These are phyloP conservation scores for Chamaecyparis obtusa DNA, from an alignment of 75 land plant genomes.

Conservation along the genomic window DNA sequence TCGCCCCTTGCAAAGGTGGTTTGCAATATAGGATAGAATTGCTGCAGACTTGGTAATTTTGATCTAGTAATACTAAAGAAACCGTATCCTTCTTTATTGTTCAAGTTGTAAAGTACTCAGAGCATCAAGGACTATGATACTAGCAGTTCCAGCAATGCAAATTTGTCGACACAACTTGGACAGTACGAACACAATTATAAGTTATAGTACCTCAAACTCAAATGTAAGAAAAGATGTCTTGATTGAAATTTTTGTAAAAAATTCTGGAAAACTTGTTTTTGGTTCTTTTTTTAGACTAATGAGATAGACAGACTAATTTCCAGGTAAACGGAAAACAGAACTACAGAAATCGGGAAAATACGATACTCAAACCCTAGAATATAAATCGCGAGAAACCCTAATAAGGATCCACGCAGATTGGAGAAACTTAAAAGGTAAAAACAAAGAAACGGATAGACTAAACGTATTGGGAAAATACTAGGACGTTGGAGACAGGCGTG, in stretches of 20 bases:
- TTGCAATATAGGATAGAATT: not conserved
- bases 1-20: not conserved
- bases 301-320: not conserved
- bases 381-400: not conserved
- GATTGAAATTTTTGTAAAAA: not conserved
- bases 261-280: not conserved
- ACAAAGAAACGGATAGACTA: not conserved
- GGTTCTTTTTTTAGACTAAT: not conserved
- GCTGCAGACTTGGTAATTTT: not conserved
- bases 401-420: not conserved
- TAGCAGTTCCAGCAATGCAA: not conserved
- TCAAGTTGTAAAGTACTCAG: not conserved
- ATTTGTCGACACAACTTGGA: not conserved
- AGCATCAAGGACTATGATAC: not conserved
- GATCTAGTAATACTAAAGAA: not conserved
- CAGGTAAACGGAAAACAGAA: not conserved
- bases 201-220: not conserved
- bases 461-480: not conserved
- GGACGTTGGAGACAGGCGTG: not conserved
- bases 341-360: not conserved
- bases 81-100: not conserved
- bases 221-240: not conserved
- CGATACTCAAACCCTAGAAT: not conserved
- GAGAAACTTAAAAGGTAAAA: not conserved
- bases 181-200: not conserved